phyloP scores from a whole-genome alignment of 148 eudicot genomes.

The Diospyros lotus region DNA sequence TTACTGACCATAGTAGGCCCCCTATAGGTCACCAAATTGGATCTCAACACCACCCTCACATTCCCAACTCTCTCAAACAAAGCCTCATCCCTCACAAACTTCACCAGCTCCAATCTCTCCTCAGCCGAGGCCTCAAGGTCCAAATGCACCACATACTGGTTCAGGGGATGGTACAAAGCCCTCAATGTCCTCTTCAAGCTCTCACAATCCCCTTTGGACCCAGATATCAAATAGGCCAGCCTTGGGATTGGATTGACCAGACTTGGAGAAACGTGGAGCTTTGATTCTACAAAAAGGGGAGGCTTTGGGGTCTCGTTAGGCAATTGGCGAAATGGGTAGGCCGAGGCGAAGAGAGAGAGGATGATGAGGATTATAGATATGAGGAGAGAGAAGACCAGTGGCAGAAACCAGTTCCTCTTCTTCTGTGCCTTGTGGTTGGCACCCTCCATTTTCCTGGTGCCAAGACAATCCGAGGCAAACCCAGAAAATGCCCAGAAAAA shows the following conservation, averaged over 20 bases:
- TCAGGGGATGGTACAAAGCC: slow-evolving; percentile 70
- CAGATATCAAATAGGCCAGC: slow-evolving; percentile 68
- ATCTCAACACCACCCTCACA: slow-evolving; percentile 53
- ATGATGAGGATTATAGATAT: slow-evolving; percentile 27
- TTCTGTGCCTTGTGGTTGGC: slow-evolving; percentile 30
- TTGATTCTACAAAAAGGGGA: slow-evolving; percentile 63
- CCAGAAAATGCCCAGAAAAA: not conserved
- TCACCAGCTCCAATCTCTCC: slow-evolving; percentile 56
- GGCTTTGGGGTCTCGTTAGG: slow-evolving; percentile 15
- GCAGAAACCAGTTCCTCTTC: slow-evolving; percentile 44
- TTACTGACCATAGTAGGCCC: slow-evolving; percentile 78
- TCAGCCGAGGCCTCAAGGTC: slow-evolving; percentile 59
- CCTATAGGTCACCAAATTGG: slow-evolving; percentile 78
- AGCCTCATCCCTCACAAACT: slow-evolving; percentile 41
- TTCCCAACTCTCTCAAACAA: slow-evolving; percentile 58
- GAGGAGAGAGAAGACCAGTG: slow-evolving; percentile 30
- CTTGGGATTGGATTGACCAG: slow-evolving; percentile 34
- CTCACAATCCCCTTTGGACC: slow-evolving; percentile 68
- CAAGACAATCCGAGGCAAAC: no score
- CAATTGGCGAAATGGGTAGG: slow-evolving; percentile 34
- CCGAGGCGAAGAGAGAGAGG: slow-evolving; percentile 31
- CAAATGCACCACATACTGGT: slow-evolving; percentile 62
- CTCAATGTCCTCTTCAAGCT: slow-evolving; percentile 56
- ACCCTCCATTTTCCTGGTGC: slow-evolving; percentile 13
- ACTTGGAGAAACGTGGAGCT: slow-evolving; percentile 33